These are phyloP conservation scores for Neurospora sublineolata DNA, from an alignment of 495 filamentous ascomycete genomes.

Conservation along the genomic window DNA sequence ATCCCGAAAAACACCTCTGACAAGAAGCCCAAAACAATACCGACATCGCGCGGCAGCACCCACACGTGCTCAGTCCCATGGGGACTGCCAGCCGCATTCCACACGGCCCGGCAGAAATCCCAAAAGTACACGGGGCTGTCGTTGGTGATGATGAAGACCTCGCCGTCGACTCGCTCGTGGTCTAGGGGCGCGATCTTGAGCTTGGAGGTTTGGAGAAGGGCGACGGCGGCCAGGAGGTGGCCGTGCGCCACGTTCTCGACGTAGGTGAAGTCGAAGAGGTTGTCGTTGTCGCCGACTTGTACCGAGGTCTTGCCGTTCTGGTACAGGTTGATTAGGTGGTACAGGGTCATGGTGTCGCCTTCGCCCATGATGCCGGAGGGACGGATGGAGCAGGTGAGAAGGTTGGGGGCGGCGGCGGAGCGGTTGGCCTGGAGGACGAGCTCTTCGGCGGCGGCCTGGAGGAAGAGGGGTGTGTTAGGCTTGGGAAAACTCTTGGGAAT, in stretches of 20 bases:
- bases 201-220: conserved; percentile 52
- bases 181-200: conserved; percentile 50
- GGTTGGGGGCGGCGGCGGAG: conserved; percentile 38
- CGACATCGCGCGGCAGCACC: conserved; percentile 52
- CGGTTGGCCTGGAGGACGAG: conserved; percentile 80
- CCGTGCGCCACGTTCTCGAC: conserved; percentile 68
- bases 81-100: conserved; percentile 57
- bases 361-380: conserved; percentile 88
- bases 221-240: conserved; percentile 58
- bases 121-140: conserved; percentile 89
- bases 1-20: conserved; percentile 58
- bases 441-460: conserved; percentile 76
- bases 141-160: conserved; percentile 94
- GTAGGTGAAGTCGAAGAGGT: conserved; percentile 79
- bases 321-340: conserved; percentile 53
- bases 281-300: conserved; percentile 81
- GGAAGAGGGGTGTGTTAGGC: conserved; percentile 3
- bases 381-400: conserved; percentile 71
- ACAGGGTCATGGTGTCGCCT: conserved; percentile 60
- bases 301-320: conserved; percentile 56
- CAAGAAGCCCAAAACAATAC: conserved; percentile 52
- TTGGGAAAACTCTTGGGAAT: not conserved
- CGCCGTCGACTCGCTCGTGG: conserved; percentile 76
- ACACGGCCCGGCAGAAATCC: conserved; percentile 76
- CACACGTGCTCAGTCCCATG: conserved; percentile 57